Conservation (phyloP, 2,329 filamentous ascomycete species). For the Penicillium sp. region DNA sequence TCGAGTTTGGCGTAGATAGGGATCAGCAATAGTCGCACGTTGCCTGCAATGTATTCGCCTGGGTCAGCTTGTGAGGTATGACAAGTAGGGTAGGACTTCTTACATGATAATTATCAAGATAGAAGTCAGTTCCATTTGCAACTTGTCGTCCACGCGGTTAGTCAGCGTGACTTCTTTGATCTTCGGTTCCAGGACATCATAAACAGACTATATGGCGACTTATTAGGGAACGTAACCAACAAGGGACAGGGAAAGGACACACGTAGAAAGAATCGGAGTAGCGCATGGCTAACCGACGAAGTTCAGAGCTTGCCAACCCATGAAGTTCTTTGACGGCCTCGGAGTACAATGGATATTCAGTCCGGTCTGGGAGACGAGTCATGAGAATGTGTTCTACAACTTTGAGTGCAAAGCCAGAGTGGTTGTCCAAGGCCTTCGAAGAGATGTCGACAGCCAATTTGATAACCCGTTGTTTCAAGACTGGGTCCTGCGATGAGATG, state of each 20-base stretch:
- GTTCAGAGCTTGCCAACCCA: conserved; percentile 75
- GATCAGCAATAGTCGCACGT: conserved; percentile 71
- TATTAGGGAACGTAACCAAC: conserved; percentile 14
- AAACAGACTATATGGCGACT: conserved; percentile 60
- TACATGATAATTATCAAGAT: conserved; percentile 91
- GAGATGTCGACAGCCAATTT: conserved; percentile 82
- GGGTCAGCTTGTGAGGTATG: background rate
- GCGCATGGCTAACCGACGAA: conserved; percentile 81
- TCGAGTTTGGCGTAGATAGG: conserved; percentile 64
- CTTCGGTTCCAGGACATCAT: conserved; percentile 78
- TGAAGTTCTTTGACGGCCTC: conserved; percentile 90
- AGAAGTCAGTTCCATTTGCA: conserved; percentile 79
- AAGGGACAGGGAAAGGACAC: conserved; percentile 26
- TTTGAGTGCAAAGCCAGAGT: conserved; percentile 76
- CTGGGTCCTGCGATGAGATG: conserved; percentile 58
- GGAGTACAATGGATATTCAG: conserved; percentile 68
- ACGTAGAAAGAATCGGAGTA: conserved; percentile 87
- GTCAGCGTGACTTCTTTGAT: conserved; percentile 71
- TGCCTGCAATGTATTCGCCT: conserved; percentile 53
- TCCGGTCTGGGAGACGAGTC: conserved; percentile 70
- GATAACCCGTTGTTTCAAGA: conserved; percentile 75
- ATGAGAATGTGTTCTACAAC: conserved; percentile 88
- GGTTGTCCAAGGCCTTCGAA: conserved; percentile 71
- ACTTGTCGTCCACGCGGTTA: conserved; percentile 73
- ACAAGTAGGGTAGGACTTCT: background rate